phyloP scores from a whole-genome alignment of 306 rosid genomes.

The Castanospermum australe region DNA sequence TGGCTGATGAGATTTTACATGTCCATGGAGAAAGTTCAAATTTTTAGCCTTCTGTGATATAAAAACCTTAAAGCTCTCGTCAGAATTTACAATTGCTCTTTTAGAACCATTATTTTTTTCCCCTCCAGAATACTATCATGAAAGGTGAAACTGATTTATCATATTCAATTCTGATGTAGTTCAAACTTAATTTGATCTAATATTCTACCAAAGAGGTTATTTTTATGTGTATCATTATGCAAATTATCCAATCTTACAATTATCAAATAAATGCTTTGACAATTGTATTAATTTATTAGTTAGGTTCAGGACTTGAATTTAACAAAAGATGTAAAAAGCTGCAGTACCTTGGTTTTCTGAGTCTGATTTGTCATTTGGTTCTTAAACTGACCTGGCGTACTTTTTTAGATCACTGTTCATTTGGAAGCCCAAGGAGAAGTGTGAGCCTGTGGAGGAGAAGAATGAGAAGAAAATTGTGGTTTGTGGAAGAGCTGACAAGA shows the following conservation, averaged over 20 bases:
- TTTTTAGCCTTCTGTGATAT: background rate
- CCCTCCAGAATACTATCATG: background rate
- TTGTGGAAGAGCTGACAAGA: conserved; percentile 49
- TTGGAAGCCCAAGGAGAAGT: conserved; percentile 81
- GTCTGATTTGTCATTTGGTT: background rate
- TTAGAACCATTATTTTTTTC: background rate
- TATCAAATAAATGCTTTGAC: background rate
- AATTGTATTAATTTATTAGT: background rate
- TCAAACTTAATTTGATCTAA: background rate
- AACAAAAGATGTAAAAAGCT: background rate
- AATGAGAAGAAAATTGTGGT: conserved; percentile 57
- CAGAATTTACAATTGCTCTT: background rate
- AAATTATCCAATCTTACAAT: background rate
- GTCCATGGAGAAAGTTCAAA: background rate
- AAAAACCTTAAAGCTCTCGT: background rate
- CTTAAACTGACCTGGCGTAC: conserved; percentile 10
- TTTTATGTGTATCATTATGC: background rate
- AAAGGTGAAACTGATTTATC: background rate
- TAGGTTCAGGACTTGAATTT: background rate
- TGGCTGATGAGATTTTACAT: background rate
- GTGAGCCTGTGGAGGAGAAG: conserved; percentile 52
- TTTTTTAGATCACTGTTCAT: conserved; percentile 76
- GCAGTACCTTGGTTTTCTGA: background rate
- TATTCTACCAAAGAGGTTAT: background rate
- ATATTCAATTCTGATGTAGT: background rate